Evolutionary conservation across 2,329 filamentous ascomycete genomes (phyloP), one percentile per base, ranked within the genome.

Genomic region (Xylaria sp.): DNA sequence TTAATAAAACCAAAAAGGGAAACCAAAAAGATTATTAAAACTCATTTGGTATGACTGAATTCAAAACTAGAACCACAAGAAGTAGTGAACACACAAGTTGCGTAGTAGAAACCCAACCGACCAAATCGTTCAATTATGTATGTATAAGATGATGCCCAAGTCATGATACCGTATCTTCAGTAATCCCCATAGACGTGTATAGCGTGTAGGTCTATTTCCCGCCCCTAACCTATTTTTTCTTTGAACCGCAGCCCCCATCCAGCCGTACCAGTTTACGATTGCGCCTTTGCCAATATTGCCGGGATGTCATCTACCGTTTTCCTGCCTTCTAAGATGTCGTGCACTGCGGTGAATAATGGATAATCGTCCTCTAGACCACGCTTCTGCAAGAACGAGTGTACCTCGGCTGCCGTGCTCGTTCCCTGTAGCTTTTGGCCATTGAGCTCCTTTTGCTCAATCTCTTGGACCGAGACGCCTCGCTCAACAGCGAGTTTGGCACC

Each of bases 401-500:
- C 94, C 80, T 99, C 96, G 71, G 90, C 88, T 9, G 96, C 94
- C 3, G 96, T 99, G 74, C 91, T 91, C 0, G 94, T 98, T 43
- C 96, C 96, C 83, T 99, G 96, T n/a, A 99, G 84, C 84, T 97
- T 97, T 85, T 99, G 96, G 15, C 96, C 96, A 78, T 99, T 98
- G 70, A 99, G 86, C 79, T 97, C 94, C 67, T 90, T 87, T 77
- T 88, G 87, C 84, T 99, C 96, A 50, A 99, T 90, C 80, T 98
- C 93, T 73, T 91, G 89, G 45, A 99, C 93, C 9, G 88, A 86
- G 73, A 95, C 85, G 34, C 91, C 91, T 76, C 91, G 89, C 83
- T 94, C 88, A 36, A 97, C 89, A 30, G 93, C 90, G 84, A 94
- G 90, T 85, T 92, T 97, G 58, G 96, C 95, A 80, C 95, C 98